Evolutionary conservation across 2,329 filamentous ascomycete genomes (phyloP).

Genomic region (Pestalotiopsis sp.): DNA sequence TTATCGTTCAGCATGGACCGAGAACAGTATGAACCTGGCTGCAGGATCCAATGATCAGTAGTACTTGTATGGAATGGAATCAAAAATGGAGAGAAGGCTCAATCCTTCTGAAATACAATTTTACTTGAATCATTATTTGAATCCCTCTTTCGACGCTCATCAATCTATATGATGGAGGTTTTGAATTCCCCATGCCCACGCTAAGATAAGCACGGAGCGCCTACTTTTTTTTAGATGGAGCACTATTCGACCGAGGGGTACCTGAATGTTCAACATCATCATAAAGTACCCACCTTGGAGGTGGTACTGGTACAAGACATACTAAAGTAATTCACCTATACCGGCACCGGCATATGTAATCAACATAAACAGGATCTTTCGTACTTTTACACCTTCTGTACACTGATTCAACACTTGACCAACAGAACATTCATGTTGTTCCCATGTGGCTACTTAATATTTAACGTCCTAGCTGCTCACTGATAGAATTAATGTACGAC

Average conservation of each 20-base stretch:
- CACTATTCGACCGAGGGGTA: background rate
- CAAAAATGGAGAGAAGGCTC: background rate
- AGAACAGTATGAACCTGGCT: background rate
- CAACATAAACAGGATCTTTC: too few species aligned
- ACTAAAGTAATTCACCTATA: too few species aligned
- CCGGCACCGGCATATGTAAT: too few species aligned
- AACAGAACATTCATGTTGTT: too few species aligned
- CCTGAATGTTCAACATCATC: background rate
- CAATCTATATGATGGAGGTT: too few species aligned
- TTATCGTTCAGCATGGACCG: background rate
- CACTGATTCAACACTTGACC: too few species aligned
- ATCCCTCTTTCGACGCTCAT: too few species aligned
- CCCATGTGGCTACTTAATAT: too few species aligned
- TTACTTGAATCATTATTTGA: too few species aligned
- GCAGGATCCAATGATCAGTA: background rate
- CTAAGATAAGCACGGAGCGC: background rate
- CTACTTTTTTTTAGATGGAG: background rate
- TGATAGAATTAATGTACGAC: background rate
- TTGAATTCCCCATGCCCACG: background rate
- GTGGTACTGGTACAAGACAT: too few species aligned
- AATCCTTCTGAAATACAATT: too few species aligned
- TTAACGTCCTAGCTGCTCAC: background rate
- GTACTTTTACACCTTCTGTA: too few species aligned
- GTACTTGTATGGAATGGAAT: background rate
- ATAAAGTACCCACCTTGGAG: background rate